Percentiles rank a stretch among this genome's conserved stretches.
Evolutionary conservation across 768 basidiomycete species (phyloP).

Genomic region (Trametes cingulata): DNA sequence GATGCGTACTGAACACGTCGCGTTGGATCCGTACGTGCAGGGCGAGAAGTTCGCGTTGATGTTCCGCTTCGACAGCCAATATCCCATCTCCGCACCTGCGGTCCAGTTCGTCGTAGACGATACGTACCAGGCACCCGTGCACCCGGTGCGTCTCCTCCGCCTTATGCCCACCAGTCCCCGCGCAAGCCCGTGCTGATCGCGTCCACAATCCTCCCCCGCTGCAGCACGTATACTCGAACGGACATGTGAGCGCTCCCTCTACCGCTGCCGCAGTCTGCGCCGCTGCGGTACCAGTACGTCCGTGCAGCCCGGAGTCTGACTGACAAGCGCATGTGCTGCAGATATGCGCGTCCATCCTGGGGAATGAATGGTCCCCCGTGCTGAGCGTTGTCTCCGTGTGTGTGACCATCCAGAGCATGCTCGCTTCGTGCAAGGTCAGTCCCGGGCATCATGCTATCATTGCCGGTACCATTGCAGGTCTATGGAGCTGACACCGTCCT

Average conservation of each 20-base stretch:
- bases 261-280: background rate
- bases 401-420: constrained; percentile 88
- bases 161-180: background rate
- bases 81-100: constrained; percentile 86
- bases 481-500: background rate
- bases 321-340: constrained; percentile 28
- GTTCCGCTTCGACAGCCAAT: constrained; percentile 79
- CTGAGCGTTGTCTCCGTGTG: constrained; percentile 80
- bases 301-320: constrained; percentile 11
- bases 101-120: constrained; percentile 81
- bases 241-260: constrained; percentile 53
- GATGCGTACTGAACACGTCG: background rate
- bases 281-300: background rate
- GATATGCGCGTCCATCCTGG: constrained; percentile 91
- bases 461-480: background rate
- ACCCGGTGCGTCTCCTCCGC: constrained; percentile 58
- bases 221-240: constrained; percentile 86
- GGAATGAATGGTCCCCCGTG: constrained; percentile 90
- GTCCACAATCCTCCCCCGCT: constrained; percentile 14
- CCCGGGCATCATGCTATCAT: background rate
- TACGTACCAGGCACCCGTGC: constrained; percentile 65
- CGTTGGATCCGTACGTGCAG: constrained; percentile 37
- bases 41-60: constrained; percentile 75
- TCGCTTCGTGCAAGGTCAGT: constrained; percentile 85
- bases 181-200: background rate